Conservation (phyloP, 2,329 filamentous ascomycete species). For the Huntiella savannae region DNA sequence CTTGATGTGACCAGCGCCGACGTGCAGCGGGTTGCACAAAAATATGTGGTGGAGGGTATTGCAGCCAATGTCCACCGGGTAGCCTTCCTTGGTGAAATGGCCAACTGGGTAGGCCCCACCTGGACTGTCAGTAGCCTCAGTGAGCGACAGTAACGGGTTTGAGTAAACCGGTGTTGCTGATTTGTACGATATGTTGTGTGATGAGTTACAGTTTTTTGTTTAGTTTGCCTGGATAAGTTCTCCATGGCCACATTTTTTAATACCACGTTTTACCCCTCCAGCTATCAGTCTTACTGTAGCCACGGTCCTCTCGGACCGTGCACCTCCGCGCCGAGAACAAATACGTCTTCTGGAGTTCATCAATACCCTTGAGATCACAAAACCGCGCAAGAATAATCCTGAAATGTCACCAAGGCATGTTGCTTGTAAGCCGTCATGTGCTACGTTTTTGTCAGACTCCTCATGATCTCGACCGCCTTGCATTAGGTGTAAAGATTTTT, state of each 20-base stretch:
- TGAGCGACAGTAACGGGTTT: background rate
- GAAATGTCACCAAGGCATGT: background rate
- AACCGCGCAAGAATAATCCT: conserved; percentile 37
- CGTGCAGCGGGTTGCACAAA: conserved; percentile 62
- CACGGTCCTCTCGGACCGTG: conserved; percentile 12
- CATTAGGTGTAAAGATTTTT: too few species aligned
- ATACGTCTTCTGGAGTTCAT: conserved; percentile 37
- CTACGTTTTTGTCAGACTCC: too few species aligned
- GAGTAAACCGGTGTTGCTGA: background rate
- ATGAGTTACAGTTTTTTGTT: background rate
- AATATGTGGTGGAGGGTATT: conserved; percentile 54
- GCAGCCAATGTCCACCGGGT: conserved; percentile 40
- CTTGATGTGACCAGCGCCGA: conserved; percentile 70
- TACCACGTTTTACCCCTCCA: background rate
- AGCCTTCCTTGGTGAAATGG: conserved; percentile 67
- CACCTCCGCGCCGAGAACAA: conserved; percentile 26
- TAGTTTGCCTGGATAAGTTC: conserved; percentile 11
- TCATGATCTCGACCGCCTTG: too few species aligned
- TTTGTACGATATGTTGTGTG: conserved; percentile 1
- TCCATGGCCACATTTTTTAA: conserved; percentile 3
- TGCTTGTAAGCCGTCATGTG: too few species aligned
- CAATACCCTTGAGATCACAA: conserved; percentile 40
- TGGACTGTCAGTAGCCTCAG: conserved; percentile 51
- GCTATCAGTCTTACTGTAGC: conserved; percentile 3
- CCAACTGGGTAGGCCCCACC: conserved; percentile 51